Percentiles rank a stretch among this genome's conserved stretches.
These are phyloP conservation scores for Geotrichum aggregatum DNA, from an alignment of 1,139 yeast species.

Conservation along the genomic window DNA sequence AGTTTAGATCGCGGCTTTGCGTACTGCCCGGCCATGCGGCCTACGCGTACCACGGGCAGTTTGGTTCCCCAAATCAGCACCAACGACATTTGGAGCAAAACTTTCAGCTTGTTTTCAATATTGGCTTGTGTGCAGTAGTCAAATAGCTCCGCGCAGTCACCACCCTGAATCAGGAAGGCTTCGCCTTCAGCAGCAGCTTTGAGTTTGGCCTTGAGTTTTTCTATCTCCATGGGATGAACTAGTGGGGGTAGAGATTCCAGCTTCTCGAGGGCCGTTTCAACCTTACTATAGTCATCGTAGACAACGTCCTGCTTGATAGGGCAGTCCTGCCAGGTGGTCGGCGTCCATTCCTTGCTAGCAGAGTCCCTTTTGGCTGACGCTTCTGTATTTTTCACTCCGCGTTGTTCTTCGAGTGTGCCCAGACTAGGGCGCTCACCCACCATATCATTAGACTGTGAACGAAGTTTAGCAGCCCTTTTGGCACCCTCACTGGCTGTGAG, in stretches of 20 bases:
- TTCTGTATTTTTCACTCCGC: neutral
- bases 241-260: slow-evolving; percentile 44
- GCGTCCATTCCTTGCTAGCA: slow-evolving; percentile 36
- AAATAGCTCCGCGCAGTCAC: slow-evolving; percentile 47
- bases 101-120: slow-evolving; percentile 44
- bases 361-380: neutral
- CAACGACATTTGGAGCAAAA: slow-evolving; percentile 44
- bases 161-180: slow-evolving; percentile 45
- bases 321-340: slow-evolving; percentile 43
- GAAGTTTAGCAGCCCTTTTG: slow-evolving; percentile 39
- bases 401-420: neutral
- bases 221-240: slow-evolving; percentile 42
- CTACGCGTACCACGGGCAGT: slow-evolving; percentile 42
- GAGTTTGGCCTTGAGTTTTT: slow-evolving; percentile 36
- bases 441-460: slow-evolving; percentile 36
- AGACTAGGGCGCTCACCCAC: slow-evolving; percentile 18
- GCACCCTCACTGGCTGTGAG: slow-evolving; percentile 40
- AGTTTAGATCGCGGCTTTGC: slow-evolving; percentile 46
- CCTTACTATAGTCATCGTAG: slow-evolving; percentile 39
- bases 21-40: slow-evolving; percentile 46
- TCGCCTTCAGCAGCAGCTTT: slow-evolving; percentile 43
- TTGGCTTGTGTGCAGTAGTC: slow-evolving; percentile 43
- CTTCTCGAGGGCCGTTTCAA: slow-evolving; percentile 42
- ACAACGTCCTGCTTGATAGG: slow-evolving; percentile 46
- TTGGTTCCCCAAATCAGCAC: slow-evolving; percentile 44